phyloP scores from a whole-genome alignment of 2,329 filamentous ascomycete species.

The Pseudopithomyces chartarum region DNA sequence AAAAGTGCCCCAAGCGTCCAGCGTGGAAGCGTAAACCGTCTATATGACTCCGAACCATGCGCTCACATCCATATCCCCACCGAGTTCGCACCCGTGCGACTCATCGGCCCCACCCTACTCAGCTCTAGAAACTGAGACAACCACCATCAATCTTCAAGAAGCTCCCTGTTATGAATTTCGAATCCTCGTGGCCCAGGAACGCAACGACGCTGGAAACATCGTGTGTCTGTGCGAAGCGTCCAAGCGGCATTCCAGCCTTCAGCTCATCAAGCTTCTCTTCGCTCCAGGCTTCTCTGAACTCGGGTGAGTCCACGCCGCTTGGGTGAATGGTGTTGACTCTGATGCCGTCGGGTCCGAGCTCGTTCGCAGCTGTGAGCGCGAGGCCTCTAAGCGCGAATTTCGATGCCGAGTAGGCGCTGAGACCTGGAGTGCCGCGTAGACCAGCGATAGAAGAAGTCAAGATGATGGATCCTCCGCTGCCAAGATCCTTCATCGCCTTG shows the following conservation, averaged over 20 bases:
- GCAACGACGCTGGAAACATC: slow-evolving; percentile 47
- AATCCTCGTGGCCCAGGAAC: slow-evolving; percentile 47
- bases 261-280: slow-evolving; percentile 41
- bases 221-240: slow-evolving; percentile 43
- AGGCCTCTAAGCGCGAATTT: slow-evolving; percentile 48
- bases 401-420: slow-evolving; percentile 43
- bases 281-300: slow-evolving; percentile 43
- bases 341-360: slow-evolving; percentile 45
- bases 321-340: slow-evolving; percentile 50
- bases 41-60: slow-evolving; percentile 8
- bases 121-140: slow-evolving; percentile 30
- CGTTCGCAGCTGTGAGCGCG: slow-evolving; percentile 45
- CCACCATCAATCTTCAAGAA: slow-evolving; percentile 42
- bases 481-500: slow-evolving; percentile 37
- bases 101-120: neutral
- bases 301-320: slow-evolving; percentile 44
- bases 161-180: slow-evolving; percentile 46
- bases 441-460: slow-evolving; percentile 48
- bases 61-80: neutral
- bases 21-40: slow-evolving; percentile 1
- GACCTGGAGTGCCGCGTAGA: slow-evolving; percentile 44
- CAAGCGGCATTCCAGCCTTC: slow-evolving; percentile 39
- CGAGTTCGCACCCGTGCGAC: neutral
- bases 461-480: slow-evolving; percentile 45
- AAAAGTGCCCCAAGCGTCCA: neutral